Conservation (phyloP, 345 rosid species). For the Cardiospermum halicacabum region DNA sequence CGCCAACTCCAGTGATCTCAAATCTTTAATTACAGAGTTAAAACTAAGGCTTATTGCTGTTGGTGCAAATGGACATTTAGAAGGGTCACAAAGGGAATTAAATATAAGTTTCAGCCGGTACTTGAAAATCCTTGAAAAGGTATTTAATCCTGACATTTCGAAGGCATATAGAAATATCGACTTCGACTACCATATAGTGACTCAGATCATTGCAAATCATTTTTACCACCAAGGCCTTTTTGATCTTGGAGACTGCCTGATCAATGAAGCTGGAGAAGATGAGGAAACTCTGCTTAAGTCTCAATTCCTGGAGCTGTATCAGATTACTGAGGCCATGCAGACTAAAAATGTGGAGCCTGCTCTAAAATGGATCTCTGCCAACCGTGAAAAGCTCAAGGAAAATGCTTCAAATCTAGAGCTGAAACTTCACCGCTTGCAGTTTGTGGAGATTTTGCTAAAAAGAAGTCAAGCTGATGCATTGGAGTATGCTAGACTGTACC, state of each 20-base stretch:
- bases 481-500: constrained; percentile 47
- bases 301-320: constrained; percentile 52
- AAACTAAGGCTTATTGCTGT: constrained; percentile 45
- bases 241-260: constrained; percentile 71
- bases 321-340: constrained; percentile 52
- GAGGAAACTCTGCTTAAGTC: constrained; percentile 36
- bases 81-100: constrained; percentile 56
- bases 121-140: constrained; percentile 53
- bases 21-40: constrained; percentile 40
- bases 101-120: constrained; percentile 44
- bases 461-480: constrained; percentile 50
- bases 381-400: constrained; percentile 41
- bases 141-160: constrained; percentile 61
- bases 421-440: constrained; percentile 51
- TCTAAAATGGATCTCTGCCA: constrained; percentile 59
- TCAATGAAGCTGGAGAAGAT: constrained; percentile 53
- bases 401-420: constrained; percentile 53
- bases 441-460: constrained; percentile 54
- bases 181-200: constrained; percentile 43
- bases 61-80: constrained; percentile 43
- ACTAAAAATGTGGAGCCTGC: constrained; percentile 57
- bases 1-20: constrained; percentile 29
- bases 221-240: constrained; percentile 71
- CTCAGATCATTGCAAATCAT: constrained; percentile 62
- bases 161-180: constrained; percentile 62